Percentiles rank a stretch among this genome's conserved stretches.
phyloP scores from a whole-genome alignment of 2,329 filamentous ascomycete genomes.

The Albifimbria verrucaria region DNA sequence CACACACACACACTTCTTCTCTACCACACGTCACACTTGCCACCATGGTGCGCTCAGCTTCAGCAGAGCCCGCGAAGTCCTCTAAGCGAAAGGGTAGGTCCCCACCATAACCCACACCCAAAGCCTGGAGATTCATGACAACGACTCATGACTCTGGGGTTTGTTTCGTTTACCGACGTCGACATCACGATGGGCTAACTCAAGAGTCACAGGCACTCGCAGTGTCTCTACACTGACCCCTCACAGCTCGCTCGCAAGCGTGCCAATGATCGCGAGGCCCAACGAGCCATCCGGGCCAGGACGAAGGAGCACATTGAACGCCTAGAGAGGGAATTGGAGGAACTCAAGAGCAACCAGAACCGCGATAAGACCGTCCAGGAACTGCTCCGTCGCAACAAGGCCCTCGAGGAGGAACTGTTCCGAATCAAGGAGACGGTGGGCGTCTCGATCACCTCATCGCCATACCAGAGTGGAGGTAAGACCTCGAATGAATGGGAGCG shows the following conservation, averaged over 20 bases:
- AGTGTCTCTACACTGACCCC: constrained; percentile 85
- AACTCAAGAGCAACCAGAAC: constrained; percentile 54
- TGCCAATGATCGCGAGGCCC: constrained; percentile 87
- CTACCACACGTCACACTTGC: constrained; percentile 2
- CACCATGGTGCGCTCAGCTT: constrained; percentile 39
- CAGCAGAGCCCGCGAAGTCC: constrained; percentile 39
- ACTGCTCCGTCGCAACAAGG: constrained; percentile 48
- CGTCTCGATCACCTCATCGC: constrained; percentile 35
- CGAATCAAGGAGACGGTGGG: constrained; percentile 43
- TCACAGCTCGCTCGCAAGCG: constrained; percentile 87
- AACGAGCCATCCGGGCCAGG: constrained; percentile 80
- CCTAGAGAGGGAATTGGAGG: constrained; percentile 71
- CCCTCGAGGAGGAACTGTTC: constrained; percentile 50
- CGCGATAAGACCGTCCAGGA: constrained; percentile 50
- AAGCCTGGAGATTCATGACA: too few species aligned
- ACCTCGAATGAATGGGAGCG: background rate
- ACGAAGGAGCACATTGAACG: constrained; percentile 83
- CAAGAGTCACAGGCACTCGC: constrained; percentile 50
- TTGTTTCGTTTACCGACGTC: too few species aligned
- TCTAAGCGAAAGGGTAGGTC: constrained; percentile 45
- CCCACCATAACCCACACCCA: constrained; percentile 3
- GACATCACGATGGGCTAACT: constrained; percentile 2
- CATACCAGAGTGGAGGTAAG: constrained; percentile 40
- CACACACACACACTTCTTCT: constrained; percentile 1
- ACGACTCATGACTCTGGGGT: background rate